Evolutionary conservation across 495 filamentous ascomycete species (phyloP), one percentile per base, ranked within the genome.

Genomic region (Penicillium chermesinum): DNA sequence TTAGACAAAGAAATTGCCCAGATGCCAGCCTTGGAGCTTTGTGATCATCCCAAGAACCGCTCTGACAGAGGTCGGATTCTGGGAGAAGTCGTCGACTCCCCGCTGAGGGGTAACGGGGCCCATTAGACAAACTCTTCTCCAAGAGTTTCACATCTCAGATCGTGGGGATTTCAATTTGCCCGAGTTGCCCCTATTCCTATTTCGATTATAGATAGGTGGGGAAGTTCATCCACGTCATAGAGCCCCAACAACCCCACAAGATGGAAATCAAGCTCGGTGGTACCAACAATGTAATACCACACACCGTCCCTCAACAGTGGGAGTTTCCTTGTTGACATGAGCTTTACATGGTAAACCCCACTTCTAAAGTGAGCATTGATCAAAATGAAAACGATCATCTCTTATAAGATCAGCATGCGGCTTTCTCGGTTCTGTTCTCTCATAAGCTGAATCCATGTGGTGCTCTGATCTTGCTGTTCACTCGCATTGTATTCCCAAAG

Each of bases 381-480:
- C 4, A 30, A 5, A 5, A 30, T 10, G 4, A 30, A 10, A 10
- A 30, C 10, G 25, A 4, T 30, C 10, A 43, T 32, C 27, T 16
- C 3, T 52, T n/a, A 49, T 41, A 52, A n/a, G 36, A 58, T 52
- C 7, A 58, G 38, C 34, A 49, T 51, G 34, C 34, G 17, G 10
- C 46, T 35, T 14, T 16, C 34, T 10, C 50, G 38, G 15, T 25
- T 34, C 14, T 21, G 41, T 12, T 46, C 32, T 21, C 56, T 44
- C 38, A 54, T 50, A 8, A 55, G 41, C 10, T 59, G 41, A 20
- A 59, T 53, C 56, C 56, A 59, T 0, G 32, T 50, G 3, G 45
- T 22, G 12, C 36, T 41, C 2, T 16, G 7, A 17, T 50, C 30
- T 13, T 44, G 19, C 20, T 43, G 52, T n/a, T n/a, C n/a, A n/a